Base-by-base conservation (phyloP, 2,329 filamentous ascomycete genomes). In the Trichoderma lentiforme region DNA sequence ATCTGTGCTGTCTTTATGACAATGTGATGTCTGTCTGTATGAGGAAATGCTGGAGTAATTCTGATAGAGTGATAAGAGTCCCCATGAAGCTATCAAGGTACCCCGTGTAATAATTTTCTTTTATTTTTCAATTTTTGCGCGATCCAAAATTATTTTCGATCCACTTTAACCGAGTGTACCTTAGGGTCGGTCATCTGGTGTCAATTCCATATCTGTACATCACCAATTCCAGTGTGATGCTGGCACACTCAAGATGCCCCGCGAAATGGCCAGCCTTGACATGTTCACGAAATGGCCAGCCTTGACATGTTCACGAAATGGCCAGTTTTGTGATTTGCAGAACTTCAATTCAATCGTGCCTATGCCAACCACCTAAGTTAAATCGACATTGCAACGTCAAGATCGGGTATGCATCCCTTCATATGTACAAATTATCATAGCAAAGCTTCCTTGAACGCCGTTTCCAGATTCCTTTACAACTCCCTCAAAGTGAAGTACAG, bases 391-490 rank as follows among this genome's bases (percentile, higher is more conserved):
- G 63, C 69, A 71, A 73, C 72, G 57, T 63, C 18, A 61, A 69
- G 39, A 53, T 57, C 74, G 78, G 78, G 77, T 78, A 79, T 78
- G 77, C 74, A 74, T 74, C 74, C 77, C 77, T 60, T 77, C 24
- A 73, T 71, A 73, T 71, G 57, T 71, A 73, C 66, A 76, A 74
- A 74, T 64, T 77, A 76, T 76, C 75, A 70, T 36, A 65, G 76
- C 74, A 72, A 80, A 79, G 74, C 75, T 77, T 78, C 80, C 76
- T 76, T 73, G 75, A 81, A 81, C 80, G 80, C 80, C 80, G 74
- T 77, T 76, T 78, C 77, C 75, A 74, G 21, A 58, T 56, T 70
- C 47, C 68, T 60, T 64, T 79, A 76, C 79, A 70, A 78, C 79
- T 77, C 78, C 78, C 78, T 77, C 75, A 79, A 79, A 77, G 66